These are phyloP conservation scores for Cryptosporidium viatorum DNA, from an alignment of 169 alveolate species.

Conservation along the genomic window DNA sequence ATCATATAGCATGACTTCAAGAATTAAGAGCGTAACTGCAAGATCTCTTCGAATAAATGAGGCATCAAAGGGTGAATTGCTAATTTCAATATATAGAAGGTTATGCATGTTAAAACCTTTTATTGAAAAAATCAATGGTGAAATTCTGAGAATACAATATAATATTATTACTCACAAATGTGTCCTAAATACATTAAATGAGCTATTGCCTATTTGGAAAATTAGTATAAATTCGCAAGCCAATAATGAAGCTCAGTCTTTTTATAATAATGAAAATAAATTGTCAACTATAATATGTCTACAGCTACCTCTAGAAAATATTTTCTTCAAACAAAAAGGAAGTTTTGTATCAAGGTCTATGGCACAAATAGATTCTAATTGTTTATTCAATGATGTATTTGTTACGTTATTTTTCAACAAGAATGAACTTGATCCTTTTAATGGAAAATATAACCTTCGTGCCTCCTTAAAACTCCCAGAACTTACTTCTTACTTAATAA, in stretches of 20 bases:
- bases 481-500: conserved; percentile 1
- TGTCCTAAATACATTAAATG: conserved; percentile 5
- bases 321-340: not conserved
- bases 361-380: not conserved
- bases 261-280: not conserved
- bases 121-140: not conserved
- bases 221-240: not conserved
- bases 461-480: conserved; percentile 16
- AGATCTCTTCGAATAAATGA: conserved; percentile 35
- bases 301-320: conserved; percentile 22
- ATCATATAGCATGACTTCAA: conserved; percentile 22
- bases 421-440: not conserved
- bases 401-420: conserved; percentile 1
- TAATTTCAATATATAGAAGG: conserved; percentile 30
- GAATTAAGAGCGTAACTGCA: not conserved
- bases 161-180: conserved; percentile 14
- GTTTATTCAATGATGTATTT: conserved; percentile 6
- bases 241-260: not conserved
- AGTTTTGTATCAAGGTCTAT: not conserved
- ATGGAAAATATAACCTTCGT: not conserved
- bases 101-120: conserved; percentile 40
- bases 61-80: conserved; percentile 54
- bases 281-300: not conserved
- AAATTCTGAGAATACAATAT: not conserved
- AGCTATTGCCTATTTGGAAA: conserved; percentile 61